A percentile compares a stretch with the other conserved stretches of the same genome.
Conservation (phyloP, 73 alveolate species). For the Paramecium biaurelia region DNA sequence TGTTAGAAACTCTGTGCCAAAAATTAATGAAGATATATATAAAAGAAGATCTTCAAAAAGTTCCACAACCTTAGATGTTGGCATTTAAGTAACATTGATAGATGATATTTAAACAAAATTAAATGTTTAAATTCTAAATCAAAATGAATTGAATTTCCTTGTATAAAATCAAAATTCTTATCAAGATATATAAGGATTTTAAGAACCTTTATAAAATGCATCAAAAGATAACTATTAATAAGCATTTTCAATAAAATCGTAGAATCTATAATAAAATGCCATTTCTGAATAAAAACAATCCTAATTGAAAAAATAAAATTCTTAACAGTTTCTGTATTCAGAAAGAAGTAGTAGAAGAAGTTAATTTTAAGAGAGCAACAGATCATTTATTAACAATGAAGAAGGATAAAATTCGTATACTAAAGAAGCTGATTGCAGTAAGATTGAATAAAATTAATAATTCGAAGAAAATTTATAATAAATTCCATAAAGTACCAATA, state of each 20-base stretch:
- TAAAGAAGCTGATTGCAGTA: background rate
- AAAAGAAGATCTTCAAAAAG: background rate
- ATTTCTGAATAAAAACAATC: background rate
- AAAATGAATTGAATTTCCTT: background rate
- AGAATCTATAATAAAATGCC: background rate
- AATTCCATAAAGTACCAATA: background rate
- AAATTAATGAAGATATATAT: background rate
- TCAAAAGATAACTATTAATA: background rate
- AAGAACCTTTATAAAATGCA: background rate
- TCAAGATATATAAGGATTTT: background rate
- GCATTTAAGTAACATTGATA: background rate
- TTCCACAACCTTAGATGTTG: constrained; percentile 13
- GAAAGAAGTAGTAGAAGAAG: background rate
- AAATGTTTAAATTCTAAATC: background rate
- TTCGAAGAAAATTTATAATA: background rate
- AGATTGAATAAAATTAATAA: background rate
- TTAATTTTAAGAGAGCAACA: background rate
- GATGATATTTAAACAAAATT: background rate
- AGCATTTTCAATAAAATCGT: background rate
- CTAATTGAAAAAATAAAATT: background rate
- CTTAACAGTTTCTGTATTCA: background rate
- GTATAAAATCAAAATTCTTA: background rate
- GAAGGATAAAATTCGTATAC: background rate
- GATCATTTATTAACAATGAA: background rate
- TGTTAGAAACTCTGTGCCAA: background rate